Conservation (phyloP, 202 grass and related monocot species). For the Dendrocalamus latiflorus region DNA sequence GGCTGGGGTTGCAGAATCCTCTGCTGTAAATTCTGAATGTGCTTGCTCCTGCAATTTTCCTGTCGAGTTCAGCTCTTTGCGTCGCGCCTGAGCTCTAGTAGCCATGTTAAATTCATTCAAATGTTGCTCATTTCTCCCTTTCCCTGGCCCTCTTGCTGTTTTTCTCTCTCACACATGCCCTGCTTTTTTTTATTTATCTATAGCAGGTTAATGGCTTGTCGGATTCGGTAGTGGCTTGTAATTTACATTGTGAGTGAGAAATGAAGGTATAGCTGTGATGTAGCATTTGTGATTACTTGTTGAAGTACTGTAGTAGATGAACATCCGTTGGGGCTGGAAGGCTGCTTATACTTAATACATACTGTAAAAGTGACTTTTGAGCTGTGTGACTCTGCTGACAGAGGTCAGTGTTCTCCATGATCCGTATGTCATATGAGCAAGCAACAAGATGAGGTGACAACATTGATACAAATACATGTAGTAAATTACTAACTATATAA, state of each 20-base stretch:
- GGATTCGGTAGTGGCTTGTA: conserved; percentile 47
- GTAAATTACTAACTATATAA: background rate
- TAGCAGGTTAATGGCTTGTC: conserved; percentile 53
- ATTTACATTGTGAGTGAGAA: conserved; percentile 39
- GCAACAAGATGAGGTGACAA: background rate
- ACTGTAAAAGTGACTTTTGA: too few species aligned
- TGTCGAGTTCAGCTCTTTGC: conserved; percentile 14
- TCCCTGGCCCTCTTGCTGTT: background rate
- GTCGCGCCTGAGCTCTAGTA: conserved; percentile 16
- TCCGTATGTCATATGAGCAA: background rate
- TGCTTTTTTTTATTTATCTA: conserved; percentile 46
- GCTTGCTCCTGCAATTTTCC: conserved; percentile 21
- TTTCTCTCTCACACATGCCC: background rate
- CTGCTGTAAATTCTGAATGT: conserved; percentile 89
- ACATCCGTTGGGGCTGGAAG: background rate
- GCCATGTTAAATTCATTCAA: conserved; percentile 61
- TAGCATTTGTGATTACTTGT: background rate
- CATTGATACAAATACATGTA: background rate
- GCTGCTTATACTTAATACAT: too few species aligned
- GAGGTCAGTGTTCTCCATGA: too few species aligned
- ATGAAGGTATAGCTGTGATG: conserved; percentile 43
- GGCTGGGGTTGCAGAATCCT: conserved; percentile 58
- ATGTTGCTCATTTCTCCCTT: conserved; percentile 4
- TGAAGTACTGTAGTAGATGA: conserved; percentile 3
- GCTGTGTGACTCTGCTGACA: too few species aligned